phyloP scores from a whole-genome alignment of 2,329 filamentous ascomycete genomes.

The Colletotrichum lupini region DNA sequence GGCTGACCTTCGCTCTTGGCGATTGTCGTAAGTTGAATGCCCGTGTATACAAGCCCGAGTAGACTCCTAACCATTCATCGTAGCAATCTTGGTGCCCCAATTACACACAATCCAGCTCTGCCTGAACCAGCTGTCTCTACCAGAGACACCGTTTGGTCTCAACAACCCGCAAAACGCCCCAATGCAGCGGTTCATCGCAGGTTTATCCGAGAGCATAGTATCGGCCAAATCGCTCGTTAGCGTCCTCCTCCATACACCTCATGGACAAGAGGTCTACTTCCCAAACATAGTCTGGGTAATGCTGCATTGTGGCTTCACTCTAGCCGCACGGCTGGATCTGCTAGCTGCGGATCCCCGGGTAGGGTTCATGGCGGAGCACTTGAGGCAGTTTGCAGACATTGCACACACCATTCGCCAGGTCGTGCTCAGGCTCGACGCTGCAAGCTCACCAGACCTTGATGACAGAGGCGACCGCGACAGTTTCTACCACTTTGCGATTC shows the following conservation, averaged over 20 bases:
- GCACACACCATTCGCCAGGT: slow-evolving; percentile 43
- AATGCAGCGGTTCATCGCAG: slow-evolving; percentile 39
- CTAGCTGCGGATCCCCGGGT: slow-evolving; percentile 42
- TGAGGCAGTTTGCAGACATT: slow-evolving; percentile 45
- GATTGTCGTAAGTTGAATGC: slow-evolving; percentile 43
- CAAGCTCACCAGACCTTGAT: slow-evolving; percentile 29
- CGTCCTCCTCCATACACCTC: slow-evolving; percentile 41
- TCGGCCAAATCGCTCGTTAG: slow-evolving; percentile 45
- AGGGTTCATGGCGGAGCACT: slow-evolving; percentile 39
- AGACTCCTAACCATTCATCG: not conserved
- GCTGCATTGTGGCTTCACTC: slow-evolving; percentile 44
- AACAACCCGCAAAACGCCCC: slow-evolving; percentile 39
- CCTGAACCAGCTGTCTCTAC: slow-evolving; percentile 43
- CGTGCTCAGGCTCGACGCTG: slow-evolving; percentile 41
- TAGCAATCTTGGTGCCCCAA: slow-evolving; percentile 43
- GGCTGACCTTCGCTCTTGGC: slow-evolving; percentile 41
- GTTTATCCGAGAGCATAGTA: slow-evolving; percentile 44
- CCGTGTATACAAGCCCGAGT: rapidly evolving
- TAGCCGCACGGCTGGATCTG: slow-evolving; percentile 45
- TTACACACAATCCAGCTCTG: slow-evolving; percentile 44
- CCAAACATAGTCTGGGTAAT: slow-evolving; percentile 47
- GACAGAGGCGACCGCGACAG: slow-evolving; percentile 37
- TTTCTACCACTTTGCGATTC: slow-evolving; percentile 40
- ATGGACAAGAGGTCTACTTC: slow-evolving; percentile 42
- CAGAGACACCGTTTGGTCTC: slow-evolving; percentile 41